These are phyloP conservation scores for Septoria petroselini DNA, from an alignment of 2,329 filamentous ascomycete species.

Conservation along the genomic window DNA sequence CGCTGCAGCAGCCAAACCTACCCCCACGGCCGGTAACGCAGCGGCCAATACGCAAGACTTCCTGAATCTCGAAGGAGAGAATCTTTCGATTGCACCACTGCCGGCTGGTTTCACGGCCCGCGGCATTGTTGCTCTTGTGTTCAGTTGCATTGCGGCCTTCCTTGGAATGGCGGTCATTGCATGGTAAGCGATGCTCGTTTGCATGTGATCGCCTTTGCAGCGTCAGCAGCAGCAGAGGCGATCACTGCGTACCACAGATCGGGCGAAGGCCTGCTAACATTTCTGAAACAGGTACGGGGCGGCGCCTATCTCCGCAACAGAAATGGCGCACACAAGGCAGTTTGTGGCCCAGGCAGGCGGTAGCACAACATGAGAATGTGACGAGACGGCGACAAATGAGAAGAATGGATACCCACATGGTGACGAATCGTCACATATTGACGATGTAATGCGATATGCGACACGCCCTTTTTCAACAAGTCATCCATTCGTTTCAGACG, in stretches of 20 bases:
- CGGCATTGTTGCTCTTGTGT: conserved; percentile 71
- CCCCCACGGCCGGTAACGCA: conserved; percentile 63
- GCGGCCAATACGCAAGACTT: conserved; percentile 66
- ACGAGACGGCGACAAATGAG: neutral
- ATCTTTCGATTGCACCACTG: conserved; percentile 53
- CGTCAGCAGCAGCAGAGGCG: conserved; percentile 4
- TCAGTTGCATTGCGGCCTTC: conserved; percentile 66
- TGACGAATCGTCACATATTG: neutral
- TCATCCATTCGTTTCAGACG: conserved; percentile 1
- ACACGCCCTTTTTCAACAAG: neutral
- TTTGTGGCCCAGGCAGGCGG: conserved; percentile 28
- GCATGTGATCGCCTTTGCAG: conserved; percentile 12
- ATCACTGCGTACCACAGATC: conserved; percentile 1
- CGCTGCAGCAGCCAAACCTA: conserved; percentile 44
- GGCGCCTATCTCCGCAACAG: conserved; percentile 31
- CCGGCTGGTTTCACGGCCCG: conserved; percentile 67
- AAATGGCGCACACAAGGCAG: conserved; percentile 29
- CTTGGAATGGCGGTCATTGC: conserved; percentile 65
- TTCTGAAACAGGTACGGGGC: conserved; percentile 36
- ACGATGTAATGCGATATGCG: conserved; percentile 6
- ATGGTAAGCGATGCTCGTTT: conserved; percentile 54
- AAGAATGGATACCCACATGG: neutral
- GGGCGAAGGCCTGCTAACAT: conserved; percentile 15
- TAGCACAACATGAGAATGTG: conserved; percentile 14
- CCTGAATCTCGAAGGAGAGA: conserved; percentile 62